A percentile compares a stretch with the other conserved stretches of the same genome.
phyloP scores from a whole-genome alignment of 2,329 filamentous ascomycete genomes.

The Calycina marina region DNA sequence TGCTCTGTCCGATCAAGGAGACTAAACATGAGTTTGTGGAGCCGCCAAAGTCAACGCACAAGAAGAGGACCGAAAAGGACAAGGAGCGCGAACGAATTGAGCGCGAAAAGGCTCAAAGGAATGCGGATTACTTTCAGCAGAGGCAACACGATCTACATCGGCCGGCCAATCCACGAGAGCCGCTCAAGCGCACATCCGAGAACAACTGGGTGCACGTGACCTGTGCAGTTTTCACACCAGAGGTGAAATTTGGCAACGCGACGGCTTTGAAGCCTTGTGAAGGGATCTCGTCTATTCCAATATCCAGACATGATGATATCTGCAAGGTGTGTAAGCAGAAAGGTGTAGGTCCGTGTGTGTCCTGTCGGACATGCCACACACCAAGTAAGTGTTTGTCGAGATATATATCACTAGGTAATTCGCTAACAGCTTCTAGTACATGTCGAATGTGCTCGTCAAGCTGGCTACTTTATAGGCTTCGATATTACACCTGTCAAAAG shows the following conservation, averaged over 20 bases:
- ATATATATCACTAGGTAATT: neutral
- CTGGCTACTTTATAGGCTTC: conserved; percentile 74
- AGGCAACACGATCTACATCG: conserved; percentile 74
- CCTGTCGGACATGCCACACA: conserved; percentile 60
- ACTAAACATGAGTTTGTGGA: conserved; percentile 78
- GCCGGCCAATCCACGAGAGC: conserved; percentile 71
- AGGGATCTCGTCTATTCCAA: conserved; percentile 71
- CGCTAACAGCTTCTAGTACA: conserved; percentile 38
- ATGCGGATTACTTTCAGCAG: conserved; percentile 68
- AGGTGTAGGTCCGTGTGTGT: conserved; percentile 65
- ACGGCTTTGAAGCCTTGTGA: conserved; percentile 74
- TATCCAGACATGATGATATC: conserved; percentile 54
- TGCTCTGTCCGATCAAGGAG: conserved; percentile 72
- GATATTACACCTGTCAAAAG: conserved; percentile 83
- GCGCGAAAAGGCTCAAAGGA: conserved; percentile 66
- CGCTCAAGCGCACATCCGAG: conserved; percentile 82
- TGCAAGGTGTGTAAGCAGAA: conserved; percentile 75
- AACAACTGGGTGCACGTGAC: conserved; percentile 98
- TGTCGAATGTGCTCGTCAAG: conserved; percentile 77
- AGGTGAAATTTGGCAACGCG: conserved; percentile 83
- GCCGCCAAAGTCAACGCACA: conserved; percentile 59
- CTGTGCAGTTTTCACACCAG: conserved; percentile 81
- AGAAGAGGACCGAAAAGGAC: conserved; percentile 89
- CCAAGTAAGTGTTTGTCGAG: conserved; percentile 24
- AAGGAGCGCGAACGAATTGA: conserved; percentile 78